Evolutionary conservation across 225 moss, liverwort and hornwort genomes (phyloP).

Genomic region (Bryoerythrophyllum caledonicum): DNA sequence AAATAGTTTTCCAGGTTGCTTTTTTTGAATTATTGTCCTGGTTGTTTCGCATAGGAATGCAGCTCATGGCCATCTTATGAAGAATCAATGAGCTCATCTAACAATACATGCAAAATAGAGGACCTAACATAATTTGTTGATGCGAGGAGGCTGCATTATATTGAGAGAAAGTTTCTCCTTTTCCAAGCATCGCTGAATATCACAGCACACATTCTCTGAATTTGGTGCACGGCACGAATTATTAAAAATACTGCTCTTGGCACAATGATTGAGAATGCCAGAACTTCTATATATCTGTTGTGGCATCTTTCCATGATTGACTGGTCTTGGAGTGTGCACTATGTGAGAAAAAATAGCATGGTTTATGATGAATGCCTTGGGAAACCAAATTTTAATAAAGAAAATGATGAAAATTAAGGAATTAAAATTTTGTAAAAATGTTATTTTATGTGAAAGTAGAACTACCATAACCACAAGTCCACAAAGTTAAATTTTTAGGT

Average conservation of each 20-base stretch:
- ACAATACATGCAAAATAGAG: background rate
- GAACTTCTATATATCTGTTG: slow-evolving; percentile 4
- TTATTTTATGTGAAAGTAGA: too few species aligned
- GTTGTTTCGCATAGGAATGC: too few species aligned
- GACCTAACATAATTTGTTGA: background rate
- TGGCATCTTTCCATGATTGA: background rate
- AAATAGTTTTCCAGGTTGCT: too few species aligned
- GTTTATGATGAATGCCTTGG: background rate
- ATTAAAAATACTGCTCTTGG: background rate
- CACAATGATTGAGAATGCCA: slow-evolving; percentile 29
- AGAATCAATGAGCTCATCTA: background rate
- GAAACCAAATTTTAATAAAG: background rate
- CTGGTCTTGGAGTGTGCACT: background rate
- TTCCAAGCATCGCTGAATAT: slow-evolving; percentile 10
- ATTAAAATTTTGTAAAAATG: too few species aligned
- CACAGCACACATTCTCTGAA: background rate
- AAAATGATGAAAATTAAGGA: too few species aligned
- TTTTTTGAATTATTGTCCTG: too few species aligned
- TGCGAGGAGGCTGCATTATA: background rate
- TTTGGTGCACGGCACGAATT: background rate
- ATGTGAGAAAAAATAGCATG: background rate
- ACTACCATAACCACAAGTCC: too few species aligned
- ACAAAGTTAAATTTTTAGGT: too few species aligned
- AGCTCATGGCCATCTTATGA: background rate
- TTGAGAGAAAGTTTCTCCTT: background rate